Conservation (phyloP, 169 alveolate species). For the Plasmodium ovale region DNA sequence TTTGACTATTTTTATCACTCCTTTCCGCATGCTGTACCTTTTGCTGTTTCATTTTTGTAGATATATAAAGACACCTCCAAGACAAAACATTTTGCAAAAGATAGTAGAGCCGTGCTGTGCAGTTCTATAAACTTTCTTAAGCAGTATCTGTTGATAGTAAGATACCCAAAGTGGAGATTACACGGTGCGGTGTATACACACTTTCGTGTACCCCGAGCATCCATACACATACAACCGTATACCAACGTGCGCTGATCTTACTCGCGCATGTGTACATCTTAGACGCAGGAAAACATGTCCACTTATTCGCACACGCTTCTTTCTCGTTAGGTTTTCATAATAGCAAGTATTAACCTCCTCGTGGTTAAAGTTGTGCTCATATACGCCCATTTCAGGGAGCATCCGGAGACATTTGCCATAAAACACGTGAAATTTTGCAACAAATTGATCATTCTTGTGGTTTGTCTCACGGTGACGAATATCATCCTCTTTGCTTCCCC, state of each 20-base stretch:
- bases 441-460: constrained; percentile 21
- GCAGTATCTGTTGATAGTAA: constrained; percentile 49
- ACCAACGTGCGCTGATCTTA: not conserved
- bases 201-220: no score
- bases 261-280: not conserved
- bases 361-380: constrained; percentile 27
- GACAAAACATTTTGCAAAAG: constrained; percentile 6
- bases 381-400: constrained; percentile 57
- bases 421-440: constrained; percentile 60
- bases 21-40: not conserved
- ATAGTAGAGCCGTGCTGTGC: constrained; percentile 1
- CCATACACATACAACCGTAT: not conserved
- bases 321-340: constrained; percentile 21
- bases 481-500: constrained; percentile 5
- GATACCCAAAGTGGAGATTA: not conserved
- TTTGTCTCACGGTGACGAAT: constrained; percentile 29
- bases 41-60: not conserved
- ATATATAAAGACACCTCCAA: not conserved
- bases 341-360: constrained; percentile 20
- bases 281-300: not conserved
- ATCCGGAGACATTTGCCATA: constrained; percentile 46
- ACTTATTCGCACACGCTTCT: not conserved
- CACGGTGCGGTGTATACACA: not conserved
- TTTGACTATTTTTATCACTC: no score
- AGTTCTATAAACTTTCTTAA: constrained; percentile 31